Base-by-base conservation (phyloP, 2,329 filamentous ascomycete species). In the Scolecobasidium constrictum region DNA sequence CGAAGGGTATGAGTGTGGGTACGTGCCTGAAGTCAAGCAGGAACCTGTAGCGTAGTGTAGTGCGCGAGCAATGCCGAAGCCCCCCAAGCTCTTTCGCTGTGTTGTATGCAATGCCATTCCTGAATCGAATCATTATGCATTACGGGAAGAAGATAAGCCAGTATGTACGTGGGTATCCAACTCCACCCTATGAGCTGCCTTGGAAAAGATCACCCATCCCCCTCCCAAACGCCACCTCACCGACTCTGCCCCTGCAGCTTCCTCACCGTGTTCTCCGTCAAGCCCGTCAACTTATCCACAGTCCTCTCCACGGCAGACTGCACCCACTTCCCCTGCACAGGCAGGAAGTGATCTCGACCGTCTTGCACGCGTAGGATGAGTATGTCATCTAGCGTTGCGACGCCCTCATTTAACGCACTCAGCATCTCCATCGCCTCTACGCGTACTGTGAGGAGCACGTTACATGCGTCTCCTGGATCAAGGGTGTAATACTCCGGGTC, bases 301-400 rank as follows among this genome's bases (percentile, higher is more conserved):
- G 84, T 88, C 28, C 86, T 78, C 0, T 85, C 86, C 38, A 96
- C 84, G 52, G 80, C 84, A 0, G 86, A 86, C 6, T 83, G 83
- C 3, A 81, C 66, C 90, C 92, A 98, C 1, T 64, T 67, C 0
- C 76, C 92, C 18, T 75, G 78, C 1, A 94, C 69, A 0, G 87
- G 82, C 31, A 98, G 77, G 56, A 98, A 98, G 56, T 96, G 84
- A 53, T 98, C 92, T 38, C 87, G 75, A 1, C 93, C 93, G 41
- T 82, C 77, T 9, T 78, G 72, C 4, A 98, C 84, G 1, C 87
- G 79, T 6, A 98, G 70, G 2, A 98, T 81, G 5, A 98, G 68
- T 3, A 98, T 80, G 49, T 96, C 87, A 48, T 96, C 90, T 0
- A 98, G 66, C 5, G 66, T 67, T 3, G 68, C 58, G 2, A 70